Base-by-base conservation (phyloP, 164 flowering plant genomes). In the Dillenia suffruticosa region DNA sequence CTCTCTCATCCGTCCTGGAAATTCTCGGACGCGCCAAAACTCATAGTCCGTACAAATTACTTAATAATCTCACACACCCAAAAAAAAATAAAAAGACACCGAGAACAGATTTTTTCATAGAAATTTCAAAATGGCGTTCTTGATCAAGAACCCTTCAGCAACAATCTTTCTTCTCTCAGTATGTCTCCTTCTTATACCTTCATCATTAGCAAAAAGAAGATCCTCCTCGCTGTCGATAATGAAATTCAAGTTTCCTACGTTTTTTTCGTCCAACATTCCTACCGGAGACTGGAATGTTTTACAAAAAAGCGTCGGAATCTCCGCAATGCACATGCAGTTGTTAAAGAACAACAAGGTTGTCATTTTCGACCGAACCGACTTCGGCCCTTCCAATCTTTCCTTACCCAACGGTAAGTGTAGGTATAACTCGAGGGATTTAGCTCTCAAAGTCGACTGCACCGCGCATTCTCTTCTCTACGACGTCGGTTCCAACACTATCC, bases 241-340 rank as follows among this genome's bases (percentile, higher is more conserved):
- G 40, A 32, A 32, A 4, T 32, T 32, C 40, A 32, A 32, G 40
- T 32, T 32, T 32, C 40, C 40, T 5, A 32, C 45, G 12, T 43
- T 51, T 48, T 55, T 5, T 44, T 24, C 48, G 10, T 16, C n/a
- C 1, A 26, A 11, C 40, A 4, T 62, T 13, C 15, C 46, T 53
- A 24, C 50, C 0, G 69, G 70, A 10, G 85, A 79, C 14, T 9
- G 84, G 87, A 9, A 10, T 0, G 72, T 80, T 0, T 69, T 81
- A 6, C 79, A 70, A 3, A 2, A 59, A 10, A 77, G 78, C 77
- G 64, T 84, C 16, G 96, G 96, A 46, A 63, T 89, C 56, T 82
- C 91, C 15, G 91, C 90, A 72, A 89, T 89, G 93, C 96, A 89
- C 86, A 82, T 84, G 87, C 93, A 87, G 62, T 69, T 87, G 26